phyloP scores from a whole-genome alignment of 164 flowering plant genomes.

The Dillenia turbinata region DNA sequence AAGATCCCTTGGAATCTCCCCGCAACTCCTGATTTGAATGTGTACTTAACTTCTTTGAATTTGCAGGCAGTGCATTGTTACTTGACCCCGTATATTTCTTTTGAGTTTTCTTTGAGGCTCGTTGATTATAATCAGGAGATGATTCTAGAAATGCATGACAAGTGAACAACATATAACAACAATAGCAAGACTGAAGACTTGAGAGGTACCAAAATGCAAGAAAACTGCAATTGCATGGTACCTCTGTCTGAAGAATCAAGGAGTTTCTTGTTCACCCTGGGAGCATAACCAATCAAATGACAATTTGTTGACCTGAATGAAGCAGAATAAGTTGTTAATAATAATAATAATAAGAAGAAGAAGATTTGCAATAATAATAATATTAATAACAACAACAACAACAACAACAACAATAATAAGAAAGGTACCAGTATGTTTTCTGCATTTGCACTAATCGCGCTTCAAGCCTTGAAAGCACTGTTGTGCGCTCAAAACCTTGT shows the following conservation, averaged over 20 bases:
- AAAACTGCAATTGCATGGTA: constrained; percentile 5
- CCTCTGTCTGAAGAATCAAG: constrained; percentile 26
- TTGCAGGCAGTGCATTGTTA: constrained; percentile 1
- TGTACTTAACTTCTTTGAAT: constrained; percentile 8
- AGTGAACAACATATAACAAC: constrained; percentile 23
- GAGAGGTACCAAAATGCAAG: not conserved
- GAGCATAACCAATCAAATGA: constrained; percentile 79
- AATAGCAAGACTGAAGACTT: not conserved
- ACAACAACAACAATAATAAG: not conserved
- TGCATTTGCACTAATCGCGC: constrained; percentile 61
- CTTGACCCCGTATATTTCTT: constrained; percentile 8
- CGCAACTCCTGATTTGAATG: not conserved
- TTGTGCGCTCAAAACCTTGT: constrained; percentile 97
- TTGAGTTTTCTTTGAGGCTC: not conserved
- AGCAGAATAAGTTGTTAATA: not conserved
- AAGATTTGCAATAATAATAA: too few relatives aligned
- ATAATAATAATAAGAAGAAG: not conserved
- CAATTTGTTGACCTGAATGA: constrained; percentile 48
- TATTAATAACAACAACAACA: too few relatives aligned
- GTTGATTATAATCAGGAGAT: not conserved
- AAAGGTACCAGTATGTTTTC: constrained; percentile 71
- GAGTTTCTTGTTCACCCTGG: constrained; percentile 33
- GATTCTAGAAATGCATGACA: constrained; percentile 11
- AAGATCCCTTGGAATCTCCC: not conserved
- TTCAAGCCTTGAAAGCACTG: constrained; percentile 83